These are phyloP conservation scores for Lineolata rhizophorae DNA, from an alignment of 495 filamentous ascomycete species.

Conservation along the genomic window DNA sequence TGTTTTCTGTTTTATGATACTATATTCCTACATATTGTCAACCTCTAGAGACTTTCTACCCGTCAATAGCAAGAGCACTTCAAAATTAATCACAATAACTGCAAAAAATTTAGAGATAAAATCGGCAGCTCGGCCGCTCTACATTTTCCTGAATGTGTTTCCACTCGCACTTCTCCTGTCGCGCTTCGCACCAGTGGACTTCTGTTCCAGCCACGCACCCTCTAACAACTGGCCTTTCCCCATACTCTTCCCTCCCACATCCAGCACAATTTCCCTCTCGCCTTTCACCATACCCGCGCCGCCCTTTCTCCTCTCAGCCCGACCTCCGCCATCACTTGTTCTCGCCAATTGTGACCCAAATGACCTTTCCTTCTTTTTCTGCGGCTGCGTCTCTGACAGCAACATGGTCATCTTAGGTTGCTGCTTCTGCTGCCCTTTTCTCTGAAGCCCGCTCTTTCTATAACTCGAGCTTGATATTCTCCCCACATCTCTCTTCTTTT, in stretches of 20 bases:
- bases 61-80: too few species aligned
- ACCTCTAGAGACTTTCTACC: too few species aligned
- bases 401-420: conserved; percentile 35
- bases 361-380: conserved; percentile 29
- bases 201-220: conserved; percentile 7
- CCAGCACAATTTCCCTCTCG: conserved; percentile 72
- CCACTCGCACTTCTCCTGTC: conserved; percentile 48
- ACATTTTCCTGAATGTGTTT: too few species aligned
- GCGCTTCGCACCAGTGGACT: conserved; percentile 19
- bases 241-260: conserved; percentile 37
- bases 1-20: too few species aligned
- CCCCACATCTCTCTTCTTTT: conserved; percentile 16
- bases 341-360: conserved; percentile 47
- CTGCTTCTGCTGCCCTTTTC: conserved; percentile 24
- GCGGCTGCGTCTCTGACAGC: conserved; percentile 22
- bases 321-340: conserved; percentile 23
- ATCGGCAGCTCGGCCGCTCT: too few species aligned
- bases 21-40: too few species aligned
- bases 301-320: conserved; percentile 19
- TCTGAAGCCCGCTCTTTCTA: conserved; percentile 28
- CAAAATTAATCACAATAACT: too few species aligned
- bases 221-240: conserved; percentile 19
- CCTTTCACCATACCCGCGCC: conserved; percentile 33
- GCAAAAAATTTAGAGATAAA: too few species aligned
- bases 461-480: conserved; percentile 48